These are phyloP conservation scores for Cercospora citrullina DNA, from an alignment of 2,329 filamentous ascomycete genomes.

Conservation along the genomic window DNA sequence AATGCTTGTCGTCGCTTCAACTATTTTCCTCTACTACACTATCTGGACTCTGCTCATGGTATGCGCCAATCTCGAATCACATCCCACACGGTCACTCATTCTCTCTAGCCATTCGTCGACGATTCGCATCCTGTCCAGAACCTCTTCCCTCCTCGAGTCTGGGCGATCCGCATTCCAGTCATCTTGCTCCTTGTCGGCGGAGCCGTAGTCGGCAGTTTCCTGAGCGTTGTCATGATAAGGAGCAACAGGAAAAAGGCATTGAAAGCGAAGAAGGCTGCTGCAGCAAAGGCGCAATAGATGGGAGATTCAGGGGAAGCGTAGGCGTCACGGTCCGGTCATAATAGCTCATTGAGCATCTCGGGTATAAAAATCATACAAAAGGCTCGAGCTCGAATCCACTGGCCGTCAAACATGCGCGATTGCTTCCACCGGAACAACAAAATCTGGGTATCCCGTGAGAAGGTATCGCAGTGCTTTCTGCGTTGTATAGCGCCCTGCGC, in stretches of 20 bases:
- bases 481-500: background rate
- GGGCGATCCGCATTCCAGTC: slow-evolving; percentile 97
- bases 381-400: background rate
- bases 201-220: slow-evolving; percentile 92
- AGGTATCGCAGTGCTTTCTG: background rate
- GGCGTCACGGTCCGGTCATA: slow-evolving; percentile 7
- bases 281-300: slow-evolving; percentile 12
- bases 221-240: slow-evolving; percentile 96
- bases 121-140: slow-evolving; percentile 88
- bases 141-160: slow-evolving; percentile 94
- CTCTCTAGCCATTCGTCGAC: slow-evolving; percentile 86
- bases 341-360: background rate
- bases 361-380: background rate
- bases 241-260: slow-evolving; percentile 97
- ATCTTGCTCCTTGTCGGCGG: slow-evolving; percentile 90
- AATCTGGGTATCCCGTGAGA: slow-evolving; percentile 9
- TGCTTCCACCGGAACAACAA: background rate
- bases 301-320: slow-evolving; percentile 2
- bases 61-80: slow-evolving; percentile 31
- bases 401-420: background rate
- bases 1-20: slow-evolving; percentile 72
- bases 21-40: slow-evolving; percentile 87
- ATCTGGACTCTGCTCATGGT: slow-evolving; percentile 98
- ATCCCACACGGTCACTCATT: slow-evolving; percentile 1
- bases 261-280: slow-evolving; percentile 71